A percentile compares a stretch with the other conserved stretches of the same genome.
These are phyloP conservation scores for Scenedesmus sp. DNA, from an alignment of 163 green algal genomes.

Conservation along the genomic window DNA sequence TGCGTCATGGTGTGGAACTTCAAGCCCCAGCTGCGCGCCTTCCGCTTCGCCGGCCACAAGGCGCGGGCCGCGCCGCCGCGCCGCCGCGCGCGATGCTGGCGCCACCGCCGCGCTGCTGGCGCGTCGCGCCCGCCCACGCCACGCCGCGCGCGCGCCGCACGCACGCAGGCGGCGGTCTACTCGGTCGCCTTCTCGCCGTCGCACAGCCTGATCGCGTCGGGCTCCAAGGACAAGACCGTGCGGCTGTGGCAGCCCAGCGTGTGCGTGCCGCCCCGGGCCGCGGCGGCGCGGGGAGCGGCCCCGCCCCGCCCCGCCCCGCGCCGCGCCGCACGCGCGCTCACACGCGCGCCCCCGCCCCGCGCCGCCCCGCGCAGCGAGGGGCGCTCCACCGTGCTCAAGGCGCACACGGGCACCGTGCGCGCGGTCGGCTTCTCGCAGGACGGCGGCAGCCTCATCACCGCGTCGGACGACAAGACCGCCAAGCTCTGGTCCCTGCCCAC, in stretches of 20 bases:
- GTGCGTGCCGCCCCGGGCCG: constrained; percentile 54
- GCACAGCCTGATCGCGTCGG: constrained; percentile 79
- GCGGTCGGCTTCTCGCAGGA: constrained; percentile 80
- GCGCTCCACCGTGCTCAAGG: constrained; percentile 84
- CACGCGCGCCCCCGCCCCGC: too few relatives aligned
- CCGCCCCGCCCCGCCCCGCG: too few relatives aligned
- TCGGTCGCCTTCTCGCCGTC: constrained; percentile 79
- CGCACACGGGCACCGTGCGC: constrained; percentile 84
- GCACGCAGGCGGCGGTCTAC: constrained; percentile 80
- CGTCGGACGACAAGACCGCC: constrained; percentile 89
- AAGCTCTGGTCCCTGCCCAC: constrained; percentile 88
- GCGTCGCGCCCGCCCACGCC: too few relatives aligned
- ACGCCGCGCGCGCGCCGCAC: too few relatives aligned
- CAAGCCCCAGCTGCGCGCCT: constrained; percentile 84
- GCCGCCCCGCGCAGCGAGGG: constrained; percentile 71
- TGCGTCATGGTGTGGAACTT: constrained; percentile 94
- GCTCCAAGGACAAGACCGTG: constrained; percentile 87
- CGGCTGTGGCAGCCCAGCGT: constrained; percentile 87
- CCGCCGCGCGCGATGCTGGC: too few relatives aligned
- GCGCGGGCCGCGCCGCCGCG: constrained; percentile 50
- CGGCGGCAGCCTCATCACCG: constrained; percentile 78
- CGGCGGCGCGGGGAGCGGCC: too few relatives aligned
- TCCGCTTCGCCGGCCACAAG: constrained; percentile 85
- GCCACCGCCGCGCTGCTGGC: too few relatives aligned
- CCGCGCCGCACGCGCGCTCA: too few relatives aligned